Percentiles rank a stretch among this genome's conserved stretches.
phyloP scores from a whole-genome alignment of 148 eudicot genomes.

The Rhododendron molle region DNA sequence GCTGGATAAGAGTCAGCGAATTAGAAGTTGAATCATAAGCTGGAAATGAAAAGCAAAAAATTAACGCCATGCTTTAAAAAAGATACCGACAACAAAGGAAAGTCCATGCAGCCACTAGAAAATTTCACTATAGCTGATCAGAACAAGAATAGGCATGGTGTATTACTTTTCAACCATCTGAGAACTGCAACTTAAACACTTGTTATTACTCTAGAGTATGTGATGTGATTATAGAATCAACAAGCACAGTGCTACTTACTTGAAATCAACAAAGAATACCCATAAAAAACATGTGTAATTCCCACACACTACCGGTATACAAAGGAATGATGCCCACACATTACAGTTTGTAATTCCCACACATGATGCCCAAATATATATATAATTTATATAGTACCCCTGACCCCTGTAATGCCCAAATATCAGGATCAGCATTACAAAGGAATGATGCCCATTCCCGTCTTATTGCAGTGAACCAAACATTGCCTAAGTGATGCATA shows the following conservation, averaged over 20 bases:
- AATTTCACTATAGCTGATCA: neutral
- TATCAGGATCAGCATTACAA: neutral
- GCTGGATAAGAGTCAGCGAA: conserved; percentile 64
- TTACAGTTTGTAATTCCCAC: neutral
- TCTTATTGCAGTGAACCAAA: neutral
- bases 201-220: neutral
- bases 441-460: neutral
- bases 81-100: neutral
- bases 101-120: neutral
- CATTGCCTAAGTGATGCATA: neutral
- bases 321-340: neutral
- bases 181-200: neutral
- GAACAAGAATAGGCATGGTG: neutral
- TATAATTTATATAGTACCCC: too few species aligned
- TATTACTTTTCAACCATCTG: neutral
- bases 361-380: too few species aligned
- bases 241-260: neutral
- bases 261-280: neutral
- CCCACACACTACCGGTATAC: neutral
- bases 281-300: neutral
- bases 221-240: neutral
- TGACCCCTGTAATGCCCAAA: too few species aligned
- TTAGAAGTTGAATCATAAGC: conserved; percentile 54
- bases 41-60: conserved; percentile 27
- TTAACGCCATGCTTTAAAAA: conserved; percentile 12